phyloP scores from a whole-genome alignment of 352 stramenopile species.

The Phytophthora pinifolia region DNA sequence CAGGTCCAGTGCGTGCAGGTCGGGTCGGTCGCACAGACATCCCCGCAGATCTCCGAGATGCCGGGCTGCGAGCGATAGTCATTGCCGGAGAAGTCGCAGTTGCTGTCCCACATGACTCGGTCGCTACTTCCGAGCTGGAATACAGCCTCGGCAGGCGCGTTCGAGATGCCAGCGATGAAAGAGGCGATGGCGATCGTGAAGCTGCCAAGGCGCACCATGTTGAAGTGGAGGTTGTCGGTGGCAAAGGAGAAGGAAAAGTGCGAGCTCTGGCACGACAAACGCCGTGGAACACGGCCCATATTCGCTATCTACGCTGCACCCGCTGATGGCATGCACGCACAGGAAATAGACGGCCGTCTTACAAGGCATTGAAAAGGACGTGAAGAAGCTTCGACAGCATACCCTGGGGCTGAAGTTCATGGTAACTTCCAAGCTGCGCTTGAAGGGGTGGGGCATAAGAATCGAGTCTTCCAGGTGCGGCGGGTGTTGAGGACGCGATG shows the following conservation, averaged over 20 bases:
- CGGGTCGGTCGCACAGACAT: no score
- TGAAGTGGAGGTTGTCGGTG: not conserved
- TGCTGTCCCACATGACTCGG: no score
- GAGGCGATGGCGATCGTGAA: conserved; percentile 1
- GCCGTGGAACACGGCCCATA: not conserved
- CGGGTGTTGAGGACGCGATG: no score
- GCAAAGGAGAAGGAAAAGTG: conserved; percentile 11
- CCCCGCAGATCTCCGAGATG: no score
- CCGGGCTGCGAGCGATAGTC: no score
- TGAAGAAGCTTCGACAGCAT: conserved; percentile 12
- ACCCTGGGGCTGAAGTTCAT: not conserved
- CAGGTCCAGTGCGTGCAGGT: no score
- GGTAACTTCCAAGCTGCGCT: no score
- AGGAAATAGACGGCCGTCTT: conserved; percentile 8
- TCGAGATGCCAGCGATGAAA: conserved; percentile 1
- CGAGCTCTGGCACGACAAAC: not conserved
- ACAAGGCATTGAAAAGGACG: conserved; percentile 10
- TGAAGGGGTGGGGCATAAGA: no score
- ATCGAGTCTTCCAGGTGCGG: no score
- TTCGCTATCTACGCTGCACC: not conserved
- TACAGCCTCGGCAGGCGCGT: not conserved
- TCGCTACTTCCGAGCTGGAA: conserved; percentile 20
- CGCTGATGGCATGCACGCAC: not conserved
- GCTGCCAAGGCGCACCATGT: conserved; percentile 7
- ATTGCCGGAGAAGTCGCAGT: no score